Conservation (phyloP, 495 filamentous ascomycete species). For the Cercophora newfieldiana region DNA sequence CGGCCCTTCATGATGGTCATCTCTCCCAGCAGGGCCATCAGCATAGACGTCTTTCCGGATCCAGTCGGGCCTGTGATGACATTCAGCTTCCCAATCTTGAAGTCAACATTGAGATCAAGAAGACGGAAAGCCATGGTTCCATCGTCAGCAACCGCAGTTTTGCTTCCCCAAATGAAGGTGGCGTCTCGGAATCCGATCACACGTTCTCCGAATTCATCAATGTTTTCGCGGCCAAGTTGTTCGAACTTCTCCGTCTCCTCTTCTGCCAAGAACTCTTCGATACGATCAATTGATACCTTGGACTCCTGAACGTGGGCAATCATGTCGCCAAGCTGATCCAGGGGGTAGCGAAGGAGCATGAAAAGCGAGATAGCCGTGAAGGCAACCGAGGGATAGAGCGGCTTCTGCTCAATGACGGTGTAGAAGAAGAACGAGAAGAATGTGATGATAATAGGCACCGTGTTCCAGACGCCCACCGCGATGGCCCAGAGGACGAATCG, state of each 20-base stretch:
- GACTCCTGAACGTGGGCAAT: slow-evolving; percentile 97
- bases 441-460: slow-evolving; percentile 92
- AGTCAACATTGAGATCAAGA: slow-evolving; percentile 74
- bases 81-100: slow-evolving; percentile 78
- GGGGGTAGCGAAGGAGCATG: slow-evolving; percentile 86
- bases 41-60: slow-evolving; percentile 88
- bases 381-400: slow-evolving; percentile 86
- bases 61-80: slow-evolving; percentile 92
- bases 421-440: slow-evolving; percentile 94
- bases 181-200: slow-evolving; percentile 82
- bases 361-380: slow-evolving; percentile 98
- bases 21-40: slow-evolving; percentile 96
- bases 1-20: slow-evolving; percentile 85
- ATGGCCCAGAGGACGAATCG: slow-evolving; percentile 89
- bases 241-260: slow-evolving; percentile 95
- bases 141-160: slow-evolving; percentile 58
- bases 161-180: slow-evolving; percentile 85
- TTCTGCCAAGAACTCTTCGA: slow-evolving; percentile 92
- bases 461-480: slow-evolving; percentile 94
- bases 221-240: slow-evolving; percentile 69
- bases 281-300: slow-evolving; percentile 93
- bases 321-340: slow-evolving; percentile 99
- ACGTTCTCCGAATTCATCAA: slow-evolving; percentile 59
- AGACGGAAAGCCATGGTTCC: slow-evolving; percentile 74
- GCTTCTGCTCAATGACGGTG: slow-evolving; percentile 86